Evolutionary conservation across 2,329 filamentous ascomycete genomes (phyloP).

Genomic region (Polychaeton citri): DNA sequence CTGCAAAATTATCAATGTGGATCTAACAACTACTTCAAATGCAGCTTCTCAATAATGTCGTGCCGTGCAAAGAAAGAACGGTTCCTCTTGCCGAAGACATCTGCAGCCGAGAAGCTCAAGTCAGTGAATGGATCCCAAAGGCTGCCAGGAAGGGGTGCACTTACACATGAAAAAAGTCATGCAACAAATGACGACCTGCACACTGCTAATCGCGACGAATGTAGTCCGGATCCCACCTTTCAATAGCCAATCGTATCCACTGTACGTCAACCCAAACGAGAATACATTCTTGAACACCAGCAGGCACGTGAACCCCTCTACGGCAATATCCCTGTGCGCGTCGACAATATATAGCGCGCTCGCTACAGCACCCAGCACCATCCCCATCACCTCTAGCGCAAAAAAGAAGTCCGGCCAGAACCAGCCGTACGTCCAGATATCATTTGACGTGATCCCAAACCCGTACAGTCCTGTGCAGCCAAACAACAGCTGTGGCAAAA

Average conservation of each 20-base stretch:
- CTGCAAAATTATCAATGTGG: no score
- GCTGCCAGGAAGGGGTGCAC: conserved; percentile 25
- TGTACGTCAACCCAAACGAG: no score
- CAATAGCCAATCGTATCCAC: no score
- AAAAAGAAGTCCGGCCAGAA: conserved; percentile 70
- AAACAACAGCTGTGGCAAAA: conserved; percentile 68
- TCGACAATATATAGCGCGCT: conserved; percentile 81
- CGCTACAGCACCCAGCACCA: conserved; percentile 83
- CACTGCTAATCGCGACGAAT: conserved; percentile 56
- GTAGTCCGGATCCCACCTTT: no score
- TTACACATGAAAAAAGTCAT: conserved; percentile 67
- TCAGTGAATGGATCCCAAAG: conserved; percentile 1
- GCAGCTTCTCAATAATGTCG: conserved; percentile 47
- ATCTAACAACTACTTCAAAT: no score
- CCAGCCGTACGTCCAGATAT: conserved; percentile 53
- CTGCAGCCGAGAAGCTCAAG: conserved; percentile 26
- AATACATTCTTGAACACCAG: no score
- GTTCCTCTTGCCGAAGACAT: conserved; percentile 66
- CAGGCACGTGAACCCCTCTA: no score
- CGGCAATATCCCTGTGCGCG: no score
- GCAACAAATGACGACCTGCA: conserved; percentile 66
- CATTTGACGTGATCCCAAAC: conserved; percentile 60
- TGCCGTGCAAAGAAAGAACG: conserved; percentile 63
- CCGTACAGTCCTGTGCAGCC: conserved; percentile 70
- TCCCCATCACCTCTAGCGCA: conserved; percentile 68